Percentiles rank a stretch among this genome's conserved stretches.
These are phyloP conservation scores for Priceomyces castillae DNA, from an alignment of 805 yeast species.

Conservation along the genomic window DNA sequence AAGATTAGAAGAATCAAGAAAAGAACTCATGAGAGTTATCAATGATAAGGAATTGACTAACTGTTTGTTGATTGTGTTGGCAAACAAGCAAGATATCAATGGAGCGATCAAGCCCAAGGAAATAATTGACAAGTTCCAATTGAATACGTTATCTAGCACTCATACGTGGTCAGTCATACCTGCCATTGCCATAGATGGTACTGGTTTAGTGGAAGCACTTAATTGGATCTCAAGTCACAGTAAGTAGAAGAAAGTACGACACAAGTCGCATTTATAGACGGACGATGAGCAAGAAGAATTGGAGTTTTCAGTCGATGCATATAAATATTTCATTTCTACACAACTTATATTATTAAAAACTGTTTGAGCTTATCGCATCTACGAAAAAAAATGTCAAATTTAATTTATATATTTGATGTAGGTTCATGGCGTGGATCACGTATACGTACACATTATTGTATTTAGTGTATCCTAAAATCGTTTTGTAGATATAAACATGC, in stretches of 20 bases:
- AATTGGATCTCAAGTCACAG: conserved; percentile 78
- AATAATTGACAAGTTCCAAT: conserved; percentile 66
- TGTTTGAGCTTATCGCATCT: not conserved
- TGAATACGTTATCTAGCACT: conserved; percentile 54
- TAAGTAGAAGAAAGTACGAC: conserved; percentile 14
- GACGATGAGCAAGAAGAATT: not conserved
- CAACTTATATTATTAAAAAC: not conserved
- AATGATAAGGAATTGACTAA: conserved; percentile 81
- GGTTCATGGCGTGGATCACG: too few relatives aligned
- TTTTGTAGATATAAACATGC: too few relatives aligned
- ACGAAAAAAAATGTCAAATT: too few relatives aligned
- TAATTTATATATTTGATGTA: too few relatives aligned
- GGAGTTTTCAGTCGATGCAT: not conserved
- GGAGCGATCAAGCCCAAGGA: conserved; percentile 76
- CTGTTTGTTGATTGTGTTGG: conserved; percentile 78
- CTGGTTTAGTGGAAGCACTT: conserved; percentile 83
- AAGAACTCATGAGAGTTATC: conserved; percentile 73
- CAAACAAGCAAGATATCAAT: conserved; percentile 81
- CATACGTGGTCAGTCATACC: conserved; percentile 93
- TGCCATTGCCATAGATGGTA: conserved; percentile 84
- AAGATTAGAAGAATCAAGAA: conserved; percentile 74
- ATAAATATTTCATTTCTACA: conserved; percentile 4
- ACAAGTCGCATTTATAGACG: not conserved
- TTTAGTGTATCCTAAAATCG: too few relatives aligned
- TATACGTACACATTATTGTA: too few relatives aligned